phyloP scores from a whole-genome alignment of 192 early-diverging fungal species.

The Helicostylum pulchrum region DNA sequence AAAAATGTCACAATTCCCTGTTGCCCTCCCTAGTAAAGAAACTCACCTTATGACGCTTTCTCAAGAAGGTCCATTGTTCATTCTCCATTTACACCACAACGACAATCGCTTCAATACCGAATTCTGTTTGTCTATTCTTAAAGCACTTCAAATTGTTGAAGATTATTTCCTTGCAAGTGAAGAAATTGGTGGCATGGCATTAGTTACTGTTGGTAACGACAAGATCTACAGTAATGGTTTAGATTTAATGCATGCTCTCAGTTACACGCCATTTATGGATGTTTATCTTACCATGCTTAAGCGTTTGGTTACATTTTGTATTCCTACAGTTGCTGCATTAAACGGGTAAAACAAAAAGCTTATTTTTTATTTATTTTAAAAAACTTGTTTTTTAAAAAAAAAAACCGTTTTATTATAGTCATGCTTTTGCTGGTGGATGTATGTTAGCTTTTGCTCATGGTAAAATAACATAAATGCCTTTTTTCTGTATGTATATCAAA shows the following conservation, averaged over 20 bases:
- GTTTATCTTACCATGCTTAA: conserved; percentile 56
- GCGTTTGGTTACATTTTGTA: conserved; percentile 58
- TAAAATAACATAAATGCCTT: conserved; percentile 21
- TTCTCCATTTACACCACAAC: conserved; percentile 61
- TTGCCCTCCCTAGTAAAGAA: conserved; percentile 26
- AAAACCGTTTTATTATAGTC: conserved; percentile 26
- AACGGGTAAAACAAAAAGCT: conserved; percentile 47
- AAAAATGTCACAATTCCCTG: conserved; percentile 19
- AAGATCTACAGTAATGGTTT: conserved; percentile 77
- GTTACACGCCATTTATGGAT: conserved; percentile 44
- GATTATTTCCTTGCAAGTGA: conserved; percentile 37
- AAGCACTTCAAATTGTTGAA: conserved; percentile 60
- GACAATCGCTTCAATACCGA: conserved; percentile 67
- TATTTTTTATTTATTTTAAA: neutral
- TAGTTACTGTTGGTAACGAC: conserved; percentile 60
- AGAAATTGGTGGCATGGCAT: conserved; percentile 45
- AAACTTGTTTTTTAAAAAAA: too few relatives aligned
- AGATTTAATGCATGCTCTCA: conserved; percentile 44
- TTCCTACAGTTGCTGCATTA: conserved; percentile 73
- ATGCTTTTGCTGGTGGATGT: conserved; percentile 81
- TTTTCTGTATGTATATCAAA: neutral
- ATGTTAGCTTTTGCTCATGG: conserved; percentile 53
- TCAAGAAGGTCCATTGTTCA: conserved; percentile 52
- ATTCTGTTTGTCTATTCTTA: conserved; percentile 53
- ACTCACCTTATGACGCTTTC: conserved; percentile 23